Evolutionary conservation across 352 stramenopile genomes (phyloP), one percentile per base, ranked within the genome.

Genomic region (Phytophthora brassicae): DNA sequence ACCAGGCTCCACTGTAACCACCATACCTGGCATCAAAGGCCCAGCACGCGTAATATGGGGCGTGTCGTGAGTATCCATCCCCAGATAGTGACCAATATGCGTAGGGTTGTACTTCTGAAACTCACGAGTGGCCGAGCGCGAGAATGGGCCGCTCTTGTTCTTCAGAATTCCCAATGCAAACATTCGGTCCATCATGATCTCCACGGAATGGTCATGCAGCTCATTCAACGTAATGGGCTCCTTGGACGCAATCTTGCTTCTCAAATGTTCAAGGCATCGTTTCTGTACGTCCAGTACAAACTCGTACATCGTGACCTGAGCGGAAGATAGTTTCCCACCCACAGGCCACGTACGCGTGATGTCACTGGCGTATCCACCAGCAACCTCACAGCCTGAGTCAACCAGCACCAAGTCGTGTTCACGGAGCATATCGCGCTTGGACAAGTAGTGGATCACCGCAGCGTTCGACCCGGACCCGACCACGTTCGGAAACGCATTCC

Each of bases 31-130:
- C 35, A 78, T 64, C 24, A 94, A 63, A 11, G 83, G 72, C 22
- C 65, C 69, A 28, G 69, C 75, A 2, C 83, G 83, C 20, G 83
- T 79, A 52, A 91, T 71, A 49, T 89, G 77, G 4, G 85, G 81
- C 24, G 85, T 94, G 54, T 94, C 85, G 52, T 94, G 85, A 7
- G 86, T 85, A 54, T 94, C 85, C 74, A 94, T 91, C 50, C 85
- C 85, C 13, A 94, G 48, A 60, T 92, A 94, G 59, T 94, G 85
- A 7, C 85, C 82, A 23, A 94, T 86, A 45, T 94, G 83, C n/a
- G 85, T 94, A 43, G 85, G 85, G 55, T 94, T 94, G 64, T 94
- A 94, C 61, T 80, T 84, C 22, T 90, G 81, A 58, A 92, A 88
- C 56, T 89, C 77, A 13, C 58, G 65, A 42, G 85, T 61, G 6